These are phyloP conservation scores for Boeremia lycopersici DNA, from an alignment of 2,329 filamentous ascomycete genomes.

Conservation along the genomic window DNA sequence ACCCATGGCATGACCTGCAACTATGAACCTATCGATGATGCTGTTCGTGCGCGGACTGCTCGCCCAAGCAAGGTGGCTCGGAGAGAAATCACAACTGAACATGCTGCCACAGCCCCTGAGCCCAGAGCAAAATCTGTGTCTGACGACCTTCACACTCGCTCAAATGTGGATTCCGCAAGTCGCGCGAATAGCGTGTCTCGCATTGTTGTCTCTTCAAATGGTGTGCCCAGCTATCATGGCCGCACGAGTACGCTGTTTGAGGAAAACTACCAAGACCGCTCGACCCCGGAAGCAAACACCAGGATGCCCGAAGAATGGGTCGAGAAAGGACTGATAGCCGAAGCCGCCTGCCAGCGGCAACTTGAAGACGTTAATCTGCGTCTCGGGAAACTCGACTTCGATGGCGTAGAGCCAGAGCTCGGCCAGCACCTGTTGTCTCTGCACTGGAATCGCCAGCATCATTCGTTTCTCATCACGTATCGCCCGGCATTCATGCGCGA, in stretches of 20 bases:
- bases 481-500: conserved; percentile 54
- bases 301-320: conserved; percentile 49
- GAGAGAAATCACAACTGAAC: conserved; percentile 8
- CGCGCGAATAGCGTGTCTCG: conserved; percentile 41
- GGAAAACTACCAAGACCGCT: conserved; percentile 38
- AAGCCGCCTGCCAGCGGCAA: conserved; percentile 57
- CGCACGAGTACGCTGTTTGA: conserved; percentile 58
- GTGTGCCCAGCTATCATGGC: conserved; percentile 55
- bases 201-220: conserved; percentile 50
- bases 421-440: conserved; percentile 59
- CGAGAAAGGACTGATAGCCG: conserved; percentile 54
- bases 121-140: conserved; percentile 1
- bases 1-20: conserved; percentile 54
- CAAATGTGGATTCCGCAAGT: conserved; percentile 7
- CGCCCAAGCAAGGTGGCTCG: conserved; percentile 27
- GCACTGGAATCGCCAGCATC: conserved; percentile 62
- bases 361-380: conserved; percentile 57
- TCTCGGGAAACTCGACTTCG: conserved; percentile 59
- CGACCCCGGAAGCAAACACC: conserved; percentile 21
- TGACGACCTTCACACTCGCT: conserved; percentile 6
- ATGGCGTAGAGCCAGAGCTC: conserved; percentile 59
- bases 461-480: conserved; percentile 57
- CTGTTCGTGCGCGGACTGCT: conserved; percentile 14
- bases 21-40: conserved; percentile 47
- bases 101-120: background rate